A percentile compares a stretch with the other conserved stretches of the same genome.
These are phyloP conservation scores for Didymella arachidicola DNA, from an alignment of 2,329 filamentous ascomycete genomes.

Conservation along the genomic window DNA sequence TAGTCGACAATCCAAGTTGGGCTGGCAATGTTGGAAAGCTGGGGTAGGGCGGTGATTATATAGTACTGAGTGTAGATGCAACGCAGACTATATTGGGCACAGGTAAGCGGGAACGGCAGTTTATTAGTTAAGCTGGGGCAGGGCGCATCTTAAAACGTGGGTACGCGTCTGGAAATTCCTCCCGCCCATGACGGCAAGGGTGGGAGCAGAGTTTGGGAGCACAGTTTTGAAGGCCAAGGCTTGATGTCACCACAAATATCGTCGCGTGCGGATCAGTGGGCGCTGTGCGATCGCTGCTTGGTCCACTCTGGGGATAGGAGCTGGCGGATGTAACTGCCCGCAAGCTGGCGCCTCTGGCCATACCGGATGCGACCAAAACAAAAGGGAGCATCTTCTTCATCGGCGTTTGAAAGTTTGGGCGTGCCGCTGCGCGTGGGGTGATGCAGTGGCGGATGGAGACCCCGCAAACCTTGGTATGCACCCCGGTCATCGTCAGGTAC, in stretches of 20 bases:
- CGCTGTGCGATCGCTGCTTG: conserved; percentile 24
- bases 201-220: conserved; percentile 38
- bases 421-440: conserved; percentile 44
- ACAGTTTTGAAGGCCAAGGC: conserved; percentile 38
- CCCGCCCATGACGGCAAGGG: conserved; percentile 50
- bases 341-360: conserved; percentile 23
- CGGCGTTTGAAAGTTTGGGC: conserved; percentile 46
- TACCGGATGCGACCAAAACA: conserved; percentile 13
- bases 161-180: conserved; percentile 31
- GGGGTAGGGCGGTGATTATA: conserved; percentile 32
- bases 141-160: conserved; percentile 34
- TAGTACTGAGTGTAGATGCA: conserved; percentile 38
- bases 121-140: conserved; percentile 31
- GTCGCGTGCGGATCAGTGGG: conserved; percentile 35
- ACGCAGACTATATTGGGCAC: conserved; percentile 25
- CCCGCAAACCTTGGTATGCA: conserved; percentile 40
- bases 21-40: conserved; percentile 20
- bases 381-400: conserved; percentile 26
- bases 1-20: conserved; percentile 11
- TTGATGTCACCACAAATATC: conserved; percentile 41
- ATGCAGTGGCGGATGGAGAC: conserved; percentile 35
- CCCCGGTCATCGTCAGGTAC: conserved; percentile 43
- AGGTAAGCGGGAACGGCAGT: conserved; percentile 35
- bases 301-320: conserved; percentile 23
- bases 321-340: conserved; percentile 30